Evolutionary conservation across 2,329 filamentous ascomycete genomes (phyloP), one percentile per base, ranked within the genome.

Genomic region (Phaeoacremonium minimum): DNA sequence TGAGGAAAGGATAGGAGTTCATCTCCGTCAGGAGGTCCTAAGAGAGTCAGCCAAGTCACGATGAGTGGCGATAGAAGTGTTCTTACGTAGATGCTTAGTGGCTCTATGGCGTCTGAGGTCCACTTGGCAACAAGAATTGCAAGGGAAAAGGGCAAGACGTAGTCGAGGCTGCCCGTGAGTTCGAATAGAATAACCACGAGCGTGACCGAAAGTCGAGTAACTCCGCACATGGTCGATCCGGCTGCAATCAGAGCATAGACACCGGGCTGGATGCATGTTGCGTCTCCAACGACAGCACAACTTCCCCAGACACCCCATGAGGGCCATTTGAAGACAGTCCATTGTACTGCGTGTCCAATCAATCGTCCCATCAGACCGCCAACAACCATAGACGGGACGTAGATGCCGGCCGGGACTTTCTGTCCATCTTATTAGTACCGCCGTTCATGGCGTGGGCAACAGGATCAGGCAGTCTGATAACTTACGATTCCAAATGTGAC

Each of bases 321-420:
- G 0, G 88, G 85, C 52, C 82, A 85, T 18, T 73, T 75, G 38
- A 94, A 70, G 6, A 91, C 88, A 35, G 87, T 61, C 62, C 85
- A 89, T 56, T 97, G 91, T 1, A 90, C 80, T 6, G 82, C 60
- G 57, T 97, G 93, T 2, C 93, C 93, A 11, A 95, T 77, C 30
- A 93, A 81, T 7, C 91, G 82, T 18, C 91, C 91, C 67, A 95
- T 83, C 14, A 98, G 68, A 52, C 93, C 93, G 46, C 93, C 93
- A 14, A 97, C 88, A 18, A 97, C 93, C 93, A 98, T 98, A 50
- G 91, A 96, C 4, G 93, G 93, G 2, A 98, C 90, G 51, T 98
- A 98, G 48, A 98, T 96, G 45, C 93, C 93, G 1, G 91, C 89
- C 8, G 93, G 93, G 1, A 97, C 82, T 71, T 97, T 97, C 71